Conservation (phyloP, 2,329 filamentous ascomycete species). For the Pezizomycotina sp. region DNA sequence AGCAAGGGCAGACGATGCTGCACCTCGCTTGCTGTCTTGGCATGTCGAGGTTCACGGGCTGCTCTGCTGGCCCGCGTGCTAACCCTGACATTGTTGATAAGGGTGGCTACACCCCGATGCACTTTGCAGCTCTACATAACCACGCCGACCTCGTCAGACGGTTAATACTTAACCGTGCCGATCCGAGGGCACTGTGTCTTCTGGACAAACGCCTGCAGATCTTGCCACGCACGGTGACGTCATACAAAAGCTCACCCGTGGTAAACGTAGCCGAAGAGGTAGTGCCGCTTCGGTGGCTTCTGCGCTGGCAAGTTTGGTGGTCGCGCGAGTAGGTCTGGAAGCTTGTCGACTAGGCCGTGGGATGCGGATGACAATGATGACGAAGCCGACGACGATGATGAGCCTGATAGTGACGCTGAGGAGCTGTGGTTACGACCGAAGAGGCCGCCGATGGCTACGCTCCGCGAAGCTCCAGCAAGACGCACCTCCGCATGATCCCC, state of each 20-base stretch:
- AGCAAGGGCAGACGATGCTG: slow-evolving; percentile 63
- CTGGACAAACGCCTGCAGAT: slow-evolving; percentile 54
- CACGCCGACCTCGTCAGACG: slow-evolving; percentile 60
- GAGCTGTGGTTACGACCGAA: slow-evolving; percentile 28
- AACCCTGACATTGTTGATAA: slow-evolving; percentile 59
- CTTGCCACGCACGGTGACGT: slow-evolving; percentile 47
- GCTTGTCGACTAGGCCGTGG: slow-evolving; percentile 23
- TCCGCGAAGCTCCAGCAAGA: slow-evolving; percentile 14
- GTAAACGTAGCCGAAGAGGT: slow-evolving; percentile 34
- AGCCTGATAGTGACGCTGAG: slow-evolving; percentile 24
- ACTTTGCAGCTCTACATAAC: slow-evolving; percentile 62
- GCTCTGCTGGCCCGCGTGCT: slow-evolving; percentile 60
- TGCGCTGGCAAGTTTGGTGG: slow-evolving; percentile 20
- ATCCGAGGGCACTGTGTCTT: slow-evolving; percentile 51
- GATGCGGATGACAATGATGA: slow-evolving; percentile 31
- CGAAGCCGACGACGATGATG: slow-evolving; percentile 31
- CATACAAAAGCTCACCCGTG: slow-evolving; percentile 41
- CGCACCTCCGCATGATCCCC: too few species aligned
- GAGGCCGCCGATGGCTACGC: slow-evolving; percentile 25
- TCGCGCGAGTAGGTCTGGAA: background rate
- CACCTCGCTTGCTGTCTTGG: slow-evolving; percentile 63
- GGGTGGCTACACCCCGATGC: slow-evolving; percentile 65
- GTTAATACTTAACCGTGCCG: slow-evolving; percentile 55
- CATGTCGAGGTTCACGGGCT: slow-evolving; percentile 58
- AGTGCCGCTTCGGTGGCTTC: slow-evolving; percentile 29